These are phyloP conservation scores for Cucurbitaria berberidis DNA, from an alignment of 2,329 filamentous ascomycete species.

Conservation along the genomic window DNA sequence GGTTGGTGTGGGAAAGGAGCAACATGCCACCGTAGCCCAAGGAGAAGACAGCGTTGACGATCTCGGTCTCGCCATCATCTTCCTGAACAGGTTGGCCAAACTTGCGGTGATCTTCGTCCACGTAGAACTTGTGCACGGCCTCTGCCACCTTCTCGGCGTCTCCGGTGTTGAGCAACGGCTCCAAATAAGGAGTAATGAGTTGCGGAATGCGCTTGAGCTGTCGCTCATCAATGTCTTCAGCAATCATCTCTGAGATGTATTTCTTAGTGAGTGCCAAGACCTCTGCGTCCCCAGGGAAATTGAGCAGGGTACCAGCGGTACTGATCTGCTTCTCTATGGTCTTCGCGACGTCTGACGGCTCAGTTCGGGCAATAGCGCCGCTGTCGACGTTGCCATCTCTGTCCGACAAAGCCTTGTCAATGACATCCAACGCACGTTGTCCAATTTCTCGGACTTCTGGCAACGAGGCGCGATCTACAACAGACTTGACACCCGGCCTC, in stretches of 20 bases:
- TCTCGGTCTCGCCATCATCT: conserved; percentile 90
- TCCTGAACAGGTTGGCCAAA: conserved; percentile 84
- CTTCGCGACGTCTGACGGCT: conserved; percentile 74
- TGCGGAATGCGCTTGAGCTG: conserved; percentile 73
- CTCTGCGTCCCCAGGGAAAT: conserved; percentile 65
- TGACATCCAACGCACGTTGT: conserved; percentile 79
- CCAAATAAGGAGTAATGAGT: conserved; percentile 76
- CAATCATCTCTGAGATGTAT: conserved; percentile 84
- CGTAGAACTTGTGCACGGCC: conserved; percentile 76
- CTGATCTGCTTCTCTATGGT: conserved; percentile 78
- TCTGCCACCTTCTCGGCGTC: conserved; percentile 71
- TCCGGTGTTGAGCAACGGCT: conserved; percentile 68
- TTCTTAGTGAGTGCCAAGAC: conserved; percentile 70
- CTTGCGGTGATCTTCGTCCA: conserved; percentile 85
- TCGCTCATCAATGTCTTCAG: conserved; percentile 85
- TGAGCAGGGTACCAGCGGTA: conserved; percentile 67
- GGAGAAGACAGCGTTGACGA: conserved; percentile 97
- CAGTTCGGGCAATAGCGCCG: conserved; percentile 67
- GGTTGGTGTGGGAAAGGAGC: conserved; percentile 91
- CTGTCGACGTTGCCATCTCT: conserved; percentile 61
- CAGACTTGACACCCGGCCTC: conserved; percentile 88
- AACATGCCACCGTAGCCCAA: conserved; percentile 98
- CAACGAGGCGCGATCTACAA: conserved; percentile 85
- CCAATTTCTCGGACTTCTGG: conserved; percentile 94
- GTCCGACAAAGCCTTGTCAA: conserved; percentile 86